Base-by-base conservation (phyloP, 2,329 filamentous ascomycete species). In the Cladosporium sp. region DNA sequence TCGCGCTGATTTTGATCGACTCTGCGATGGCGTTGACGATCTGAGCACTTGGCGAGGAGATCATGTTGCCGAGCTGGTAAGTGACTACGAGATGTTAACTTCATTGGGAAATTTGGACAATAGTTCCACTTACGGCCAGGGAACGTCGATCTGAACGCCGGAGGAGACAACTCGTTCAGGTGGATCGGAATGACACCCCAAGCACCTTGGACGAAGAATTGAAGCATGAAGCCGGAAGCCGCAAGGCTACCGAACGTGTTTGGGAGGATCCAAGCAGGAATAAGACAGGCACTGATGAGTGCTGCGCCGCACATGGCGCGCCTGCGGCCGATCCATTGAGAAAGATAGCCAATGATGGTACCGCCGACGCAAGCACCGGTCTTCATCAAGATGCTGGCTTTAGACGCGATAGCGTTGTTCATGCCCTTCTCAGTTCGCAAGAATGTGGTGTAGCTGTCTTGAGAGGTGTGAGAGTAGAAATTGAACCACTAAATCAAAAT, bases 361-460 rank as follows among this genome's bases (percentile, higher is more conserved):
- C 58, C 58, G 25, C 63, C 62, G 9, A 65, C 60, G 39, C 63
- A 65, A 19, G 59, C 56, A 25, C 63, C 62, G 22, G 52, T 60
- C 49, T 51, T 59, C 85, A 90, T 91, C 58, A 92, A 73, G 64
- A 92, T 91, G n/a, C 83, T 87, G 15, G 88, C 88, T n/a, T 87
- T 83, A 7, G 82, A 87, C 4, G 88, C 86, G 0, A 78, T 79
- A 1, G 76, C 68, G 65, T 89, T 87, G 56, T 78, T 67, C 58
- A 92, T 78, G 61, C 85, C 83, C 73, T 92, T 91, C 65, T 90
- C 81, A 4, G 80, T 80, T 37, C 87, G 78, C 86, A 92, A 88
- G 70, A 91, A 91, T 3, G 89, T 91, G 0, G 89, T 91, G 75
- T 91, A 92, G 49, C 83, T 87, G 74, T 93, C 89, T 71, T 93